Percentiles rank a stretch among this genome's conserved stretches.
These are phyloP conservation scores for Aureobasidium namibiae DNA, from an alignment of 2,329 filamentous ascomycete species.

Conservation along the genomic window DNA sequence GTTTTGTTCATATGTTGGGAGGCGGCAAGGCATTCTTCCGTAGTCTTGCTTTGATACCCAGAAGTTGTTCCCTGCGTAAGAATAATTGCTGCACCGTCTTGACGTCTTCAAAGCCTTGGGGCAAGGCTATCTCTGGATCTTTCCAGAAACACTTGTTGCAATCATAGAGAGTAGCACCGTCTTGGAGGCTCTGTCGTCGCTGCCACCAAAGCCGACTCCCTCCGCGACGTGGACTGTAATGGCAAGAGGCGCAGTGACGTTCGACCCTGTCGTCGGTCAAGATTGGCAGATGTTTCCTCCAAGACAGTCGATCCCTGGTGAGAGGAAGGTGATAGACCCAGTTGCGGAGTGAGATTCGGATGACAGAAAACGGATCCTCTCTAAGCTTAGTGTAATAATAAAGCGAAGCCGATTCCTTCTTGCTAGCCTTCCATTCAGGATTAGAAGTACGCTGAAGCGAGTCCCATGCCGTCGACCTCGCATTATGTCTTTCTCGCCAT, in stretches of 20 bases:
- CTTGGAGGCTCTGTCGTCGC: not conserved
- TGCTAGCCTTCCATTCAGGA: not conserved
- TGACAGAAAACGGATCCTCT: not conserved
- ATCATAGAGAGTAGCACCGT: not conserved
- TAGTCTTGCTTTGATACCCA: not conserved
- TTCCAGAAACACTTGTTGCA: not conserved
- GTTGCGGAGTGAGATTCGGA: not conserved
- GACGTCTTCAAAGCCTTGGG: not conserved
- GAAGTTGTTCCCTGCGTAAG: not conserved
- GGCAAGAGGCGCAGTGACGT: not conserved
- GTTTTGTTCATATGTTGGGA: not conserved
- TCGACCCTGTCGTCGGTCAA: not conserved
- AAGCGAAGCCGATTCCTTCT: not conserved
- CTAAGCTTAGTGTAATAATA: not conserved
- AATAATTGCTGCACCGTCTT: not conserved
- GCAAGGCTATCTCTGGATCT: not conserved
- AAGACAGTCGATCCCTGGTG: not conserved
- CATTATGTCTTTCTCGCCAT: not conserved
- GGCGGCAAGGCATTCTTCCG: not conserved
- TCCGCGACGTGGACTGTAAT: not conserved
- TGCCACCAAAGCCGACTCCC: not conserved
- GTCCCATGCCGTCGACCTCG: not conserved
- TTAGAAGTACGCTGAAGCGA: not conserved
- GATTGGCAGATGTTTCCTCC: not conserved
- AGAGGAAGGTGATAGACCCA: not conserved